Base-by-base conservation (phyloP, 2,329 filamentous ascomycete species). In the Hypoxylon sp. region DNA sequence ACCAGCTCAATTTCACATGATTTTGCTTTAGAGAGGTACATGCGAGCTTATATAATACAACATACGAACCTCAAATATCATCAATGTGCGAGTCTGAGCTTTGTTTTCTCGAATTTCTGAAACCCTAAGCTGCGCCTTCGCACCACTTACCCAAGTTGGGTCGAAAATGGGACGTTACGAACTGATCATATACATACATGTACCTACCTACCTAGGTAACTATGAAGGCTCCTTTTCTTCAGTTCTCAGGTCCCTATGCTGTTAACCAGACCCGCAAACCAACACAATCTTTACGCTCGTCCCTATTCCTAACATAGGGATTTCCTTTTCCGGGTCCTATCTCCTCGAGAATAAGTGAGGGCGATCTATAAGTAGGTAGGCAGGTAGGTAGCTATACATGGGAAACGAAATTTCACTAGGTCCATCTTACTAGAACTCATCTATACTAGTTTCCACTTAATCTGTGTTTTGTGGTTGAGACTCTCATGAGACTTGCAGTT, bases 11-110 rank as follows among this genome's bases (percentile, higher is more conserved):
- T 42, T 42, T 17, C 14, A 6, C 19, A 35, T 11, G 33, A 35
- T 35, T 14, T 14, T 13, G 37, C 39, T 19, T 42, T 17, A 37
- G 39, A 22, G 19, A 10, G 17, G 39, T 19, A 55, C 42, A 37
- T 31, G 44, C 52, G 24, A 17, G 42, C 29, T 55, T 55, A 55
- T 39, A 33, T 55, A 46, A 55, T 55, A n/a, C 37, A 3, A 19
- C 6, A 44, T 44, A 44, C 39, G 39, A 44, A 10, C 4, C 3
- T 44, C 17, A 22, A 44, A 19, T 17, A 42, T 39, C 3, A 13
- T 42, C n/a, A 13, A 42, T 42, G 37, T 42, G 2, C n/a, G 6
- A 14, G 17, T n/a, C n/a, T 42, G 39, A 42, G 17, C 39, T 17
- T 44, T 11, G 39, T 44, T 8, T 19, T n/a, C n/a, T 9, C 17